Percentiles rank a stretch among this genome's conserved stretches.
phyloP scores from a whole-genome alignment of 129 eudicot species.

The Sambucus nigra region DNA sequence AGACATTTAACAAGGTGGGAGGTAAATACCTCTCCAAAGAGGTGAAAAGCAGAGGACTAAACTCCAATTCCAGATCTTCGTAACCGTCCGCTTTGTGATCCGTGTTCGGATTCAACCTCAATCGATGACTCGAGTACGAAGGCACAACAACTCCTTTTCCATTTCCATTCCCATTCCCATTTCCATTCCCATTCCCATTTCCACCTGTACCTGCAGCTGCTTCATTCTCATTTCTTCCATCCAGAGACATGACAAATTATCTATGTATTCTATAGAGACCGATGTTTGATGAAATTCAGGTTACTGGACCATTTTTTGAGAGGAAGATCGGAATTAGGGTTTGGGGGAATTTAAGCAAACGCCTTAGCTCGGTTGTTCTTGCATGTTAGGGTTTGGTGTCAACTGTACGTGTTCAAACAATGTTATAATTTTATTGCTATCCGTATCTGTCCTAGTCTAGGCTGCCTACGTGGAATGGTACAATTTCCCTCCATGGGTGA shows the following conservation, averaged over 20 bases:
- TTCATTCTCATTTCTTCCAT: constrained; percentile 16
- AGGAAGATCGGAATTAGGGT: constrained; percentile 3
- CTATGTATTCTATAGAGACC: not conserved
- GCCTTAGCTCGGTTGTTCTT: not conserved
- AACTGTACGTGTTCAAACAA: not conserved
- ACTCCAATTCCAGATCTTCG: constrained; percentile 55
- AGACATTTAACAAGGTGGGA: constrained; percentile 30
- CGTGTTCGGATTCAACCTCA: constrained; percentile 49
- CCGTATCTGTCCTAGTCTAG: too few relatives aligned
- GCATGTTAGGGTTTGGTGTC: constrained; percentile 12
- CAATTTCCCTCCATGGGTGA: too few relatives aligned
- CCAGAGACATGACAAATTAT: constrained; percentile 43
- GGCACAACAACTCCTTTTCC: constrained; percentile 36
- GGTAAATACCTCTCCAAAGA: constrained; percentile 73
- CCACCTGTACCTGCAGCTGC: constrained; percentile 1
- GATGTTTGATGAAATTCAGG: too few relatives aligned
- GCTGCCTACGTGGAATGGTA: too few relatives aligned
- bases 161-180: constrained; percentile 11
- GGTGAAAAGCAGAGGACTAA: constrained; percentile 59
- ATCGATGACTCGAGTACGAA: constrained; percentile 28
- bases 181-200: constrained; percentile 17
- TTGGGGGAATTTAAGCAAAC: not conserved
- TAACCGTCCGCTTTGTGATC: constrained; percentile 62
- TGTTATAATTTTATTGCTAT: too few relatives aligned
- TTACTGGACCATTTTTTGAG: not conserved